Base-by-base conservation (phyloP, 257 asterid genomes). In the Paulownia fortunei region DNA sequence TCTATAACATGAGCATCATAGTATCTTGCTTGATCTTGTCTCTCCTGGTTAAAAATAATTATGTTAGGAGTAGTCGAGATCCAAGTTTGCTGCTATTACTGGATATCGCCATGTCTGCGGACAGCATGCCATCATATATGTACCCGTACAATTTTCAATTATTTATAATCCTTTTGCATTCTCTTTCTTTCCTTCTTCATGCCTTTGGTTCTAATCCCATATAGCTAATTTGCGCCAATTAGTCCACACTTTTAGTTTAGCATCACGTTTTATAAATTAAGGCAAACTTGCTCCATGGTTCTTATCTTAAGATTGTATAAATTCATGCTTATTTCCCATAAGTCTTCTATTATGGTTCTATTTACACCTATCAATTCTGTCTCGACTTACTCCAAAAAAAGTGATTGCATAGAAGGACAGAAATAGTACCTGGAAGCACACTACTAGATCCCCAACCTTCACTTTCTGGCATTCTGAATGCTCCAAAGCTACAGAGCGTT, bases 391-490 rank as follows among this genome's bases (percentile, higher is more conserved):
- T 56, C 5, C 70, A 37, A 39, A 41, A 11, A 42, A 42, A 5
- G 15, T 30, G 47, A 10, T 19, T 16, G 9, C n/a, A 27, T 2
- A 27, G 37, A 60, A 59, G 6, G 23, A 42, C 12, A 3, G 16
- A 47, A 42, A 24, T 27, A 23, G 56, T 87, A 94, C 99, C 99
- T 90, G 96, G 84, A 94, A 92, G 87, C 99, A 91, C 39, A 94
- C 84, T 49, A 90, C 92, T 41, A 56, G 69, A 82, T 94, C 97
- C 61, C 97, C 96, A 82, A 78, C 89, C 83, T 79, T 81, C 69
- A 94, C 83, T 82, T 83, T 86, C 24, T 84, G 77, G 89, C 99
- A 92, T 74, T 94, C 97, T 2, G 90, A 79, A 79, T 88, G 81
- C 77, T 94, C 98, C 81, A 91, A 82, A 72, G 91, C 67, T 63